These are phyloP conservation scores for Yamadazyma buinensis DNA, from an alignment of 1,139 yeast species.

Conservation along the genomic window DNA sequence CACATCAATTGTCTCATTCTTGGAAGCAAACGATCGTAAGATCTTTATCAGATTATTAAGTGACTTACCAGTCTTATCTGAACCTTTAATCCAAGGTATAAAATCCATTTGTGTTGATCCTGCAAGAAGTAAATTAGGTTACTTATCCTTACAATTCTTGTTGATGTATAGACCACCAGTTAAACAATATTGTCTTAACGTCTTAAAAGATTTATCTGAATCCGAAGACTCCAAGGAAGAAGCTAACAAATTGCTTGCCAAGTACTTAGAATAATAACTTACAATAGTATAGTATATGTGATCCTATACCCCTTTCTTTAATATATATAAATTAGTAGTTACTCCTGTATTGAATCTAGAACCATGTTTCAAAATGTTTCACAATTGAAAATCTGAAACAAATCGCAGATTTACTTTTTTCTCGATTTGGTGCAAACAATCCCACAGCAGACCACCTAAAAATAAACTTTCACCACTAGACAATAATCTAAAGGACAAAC, in stretches of 20 bases:
- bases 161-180: constrained; percentile 91
- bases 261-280: constrained; percentile 30
- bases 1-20: constrained; percentile 77
- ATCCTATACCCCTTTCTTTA: too few species aligned
- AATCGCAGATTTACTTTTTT: too few species aligned
- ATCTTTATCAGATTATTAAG: constrained; percentile 77
- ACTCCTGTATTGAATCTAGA: too few species aligned
- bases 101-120: constrained; percentile 85
- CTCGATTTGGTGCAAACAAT: too few species aligned
- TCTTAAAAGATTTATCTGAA: constrained; percentile 55
- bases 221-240: constrained; percentile 56
- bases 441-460: too few species aligned
- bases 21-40: constrained; percentile 77
- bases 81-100: constrained; percentile 57
- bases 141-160: constrained; percentile 73
- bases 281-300: too few species aligned
- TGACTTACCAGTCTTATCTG: constrained; percentile 76
- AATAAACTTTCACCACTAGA: too few species aligned
- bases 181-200: constrained; percentile 58
- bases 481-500: too few species aligned
- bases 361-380: too few species aligned
- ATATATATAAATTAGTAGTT: too few species aligned
- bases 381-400: too few species aligned
- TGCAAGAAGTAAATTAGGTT: constrained; percentile 72
- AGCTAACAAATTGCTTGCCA: constrained; percentile 49